Percentiles rank a stretch among this genome's conserved stretches.
Conservation (phyloP, 441 rosid genomes). For the Erysimum cheiri region DNA sequence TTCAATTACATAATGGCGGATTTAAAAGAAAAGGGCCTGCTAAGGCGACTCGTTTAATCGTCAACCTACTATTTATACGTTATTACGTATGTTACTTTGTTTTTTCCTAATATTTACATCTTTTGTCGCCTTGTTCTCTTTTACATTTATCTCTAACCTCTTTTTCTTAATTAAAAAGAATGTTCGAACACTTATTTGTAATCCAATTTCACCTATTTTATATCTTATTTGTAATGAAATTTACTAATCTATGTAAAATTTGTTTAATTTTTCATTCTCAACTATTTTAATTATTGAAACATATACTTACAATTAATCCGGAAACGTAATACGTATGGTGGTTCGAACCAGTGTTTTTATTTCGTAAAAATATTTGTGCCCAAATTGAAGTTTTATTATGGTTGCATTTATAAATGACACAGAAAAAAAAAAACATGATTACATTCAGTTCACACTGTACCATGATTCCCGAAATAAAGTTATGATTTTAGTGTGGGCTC, state of each 20-base stretch:
- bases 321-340: neutral
- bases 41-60: neutral
- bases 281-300: too few species aligned
- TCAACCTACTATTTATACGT: neutral
- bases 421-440: constrained; percentile 5
- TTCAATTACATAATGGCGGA: constrained; percentile 29
- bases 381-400: neutral
- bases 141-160: too few species aligned
- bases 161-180: too few species aligned
- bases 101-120: neutral
- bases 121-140: neutral
- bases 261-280: neutral
- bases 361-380: neutral
- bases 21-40: constrained; percentile 10
- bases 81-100: neutral
- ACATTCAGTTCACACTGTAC: constrained; percentile 31
- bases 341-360: too few species aligned
- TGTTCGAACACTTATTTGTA: too few species aligned
- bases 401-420: neutral
- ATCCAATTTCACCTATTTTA: neutral
- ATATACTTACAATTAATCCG: too few species aligned
- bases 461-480: neutral
- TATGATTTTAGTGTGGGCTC: neutral
- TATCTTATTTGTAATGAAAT: neutral
- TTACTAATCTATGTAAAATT: neutral